Base-by-base conservation (phyloP, 495 filamentous ascomycete genomes). In the Xylaria longipes region DNA sequence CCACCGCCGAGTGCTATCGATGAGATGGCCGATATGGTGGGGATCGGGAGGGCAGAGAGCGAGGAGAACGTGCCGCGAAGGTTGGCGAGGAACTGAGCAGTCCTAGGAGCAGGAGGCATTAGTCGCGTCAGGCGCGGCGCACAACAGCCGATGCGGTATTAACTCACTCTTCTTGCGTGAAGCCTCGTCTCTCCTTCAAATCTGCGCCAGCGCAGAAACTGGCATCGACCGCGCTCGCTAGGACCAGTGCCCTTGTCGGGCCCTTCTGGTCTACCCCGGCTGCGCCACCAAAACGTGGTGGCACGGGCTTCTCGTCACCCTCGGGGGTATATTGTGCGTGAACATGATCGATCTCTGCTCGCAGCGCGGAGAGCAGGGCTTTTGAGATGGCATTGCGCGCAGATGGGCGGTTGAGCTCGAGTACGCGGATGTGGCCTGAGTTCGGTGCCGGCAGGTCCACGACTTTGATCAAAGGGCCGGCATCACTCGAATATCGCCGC, bases 131-230 rank as follows among this genome's bases (percentile, higher is more conserved):
- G 68, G 31, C 56, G 33, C 37, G 31, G 1, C 2, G n/a, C n/a
- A n/a, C n/a, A n/a, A 66, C 81, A 48, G 75, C 89, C 15, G 20
- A 54, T n/a, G 35, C 33, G 52, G 64, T 14, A 7, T 14, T 2
- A 68, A 74, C 83, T 66, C 57, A 86, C 90, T 97, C 91, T 65
- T 92, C 89, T 66, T 80, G 84, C 4, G 87, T 91, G 80, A 98
- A 94, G 0, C 83, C 85, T 41, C 86, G 87, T 27, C 95, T 85
- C 84, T 98, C 96, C 78, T 97, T 98, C 69, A 99, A 80, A 74
- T 99, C 95, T 1, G 96, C 96, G 39, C 96, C 96, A 0, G 97
- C 94, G 82, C 95, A 98, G 82, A 99, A 99, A 65, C 89, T 89
- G 3, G 87, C 84, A 52, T 97, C 93, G 22, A 91, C 84, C 8